These are phyloP conservation scores for Colletotrichum lindemuthianum DNA, from an alignment of 2,329 filamentous ascomycete genomes.

Conservation along the genomic window DNA sequence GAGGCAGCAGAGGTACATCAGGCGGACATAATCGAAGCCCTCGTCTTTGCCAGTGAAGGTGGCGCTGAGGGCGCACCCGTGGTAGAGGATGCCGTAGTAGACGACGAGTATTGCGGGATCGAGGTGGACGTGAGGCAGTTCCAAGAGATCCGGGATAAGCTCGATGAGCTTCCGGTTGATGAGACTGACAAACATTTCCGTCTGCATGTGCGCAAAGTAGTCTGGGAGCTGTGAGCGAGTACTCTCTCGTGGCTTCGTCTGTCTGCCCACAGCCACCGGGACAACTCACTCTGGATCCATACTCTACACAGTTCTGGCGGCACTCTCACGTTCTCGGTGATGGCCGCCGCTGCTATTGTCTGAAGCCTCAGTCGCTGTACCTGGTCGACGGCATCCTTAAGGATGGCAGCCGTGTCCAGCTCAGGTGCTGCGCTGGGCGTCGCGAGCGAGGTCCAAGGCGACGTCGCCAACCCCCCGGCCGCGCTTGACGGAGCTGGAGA, in stretches of 20 bases:
- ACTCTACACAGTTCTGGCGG: constrained; percentile 42
- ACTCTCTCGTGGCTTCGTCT: background rate
- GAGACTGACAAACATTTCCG: constrained; percentile 43
- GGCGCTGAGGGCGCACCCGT: constrained; percentile 37
- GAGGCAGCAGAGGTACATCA: constrained; percentile 42
- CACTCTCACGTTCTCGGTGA: constrained; percentile 41
- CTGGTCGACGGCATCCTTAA: constrained; percentile 43
- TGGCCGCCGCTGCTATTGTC: constrained; percentile 36
- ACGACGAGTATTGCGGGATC: constrained; percentile 44
- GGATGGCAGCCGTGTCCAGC: constrained; percentile 37
- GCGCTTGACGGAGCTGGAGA: constrained; percentile 23
- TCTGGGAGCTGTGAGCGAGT: constrained; percentile 30
- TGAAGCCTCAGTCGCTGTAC: constrained; percentile 42
- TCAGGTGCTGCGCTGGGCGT: constrained; percentile 3
- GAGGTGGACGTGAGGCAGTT: constrained; percentile 42
- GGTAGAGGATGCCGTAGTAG: constrained; percentile 44
- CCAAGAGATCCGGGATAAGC: constrained; percentile 44
- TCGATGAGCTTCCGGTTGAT: constrained; percentile 42
- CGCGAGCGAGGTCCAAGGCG: constrained; percentile 18
- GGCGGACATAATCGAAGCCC: constrained; percentile 1
- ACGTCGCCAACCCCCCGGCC: constrained; percentile 3
- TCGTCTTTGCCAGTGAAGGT: background rate
- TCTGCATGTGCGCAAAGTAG: constrained; percentile 43
- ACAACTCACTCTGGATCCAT: constrained; percentile 41
- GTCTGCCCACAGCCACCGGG: background rate